Base-by-base conservation (phyloP, 2,329 filamentous ascomycete species). In the Microdochium paspali region DNA sequence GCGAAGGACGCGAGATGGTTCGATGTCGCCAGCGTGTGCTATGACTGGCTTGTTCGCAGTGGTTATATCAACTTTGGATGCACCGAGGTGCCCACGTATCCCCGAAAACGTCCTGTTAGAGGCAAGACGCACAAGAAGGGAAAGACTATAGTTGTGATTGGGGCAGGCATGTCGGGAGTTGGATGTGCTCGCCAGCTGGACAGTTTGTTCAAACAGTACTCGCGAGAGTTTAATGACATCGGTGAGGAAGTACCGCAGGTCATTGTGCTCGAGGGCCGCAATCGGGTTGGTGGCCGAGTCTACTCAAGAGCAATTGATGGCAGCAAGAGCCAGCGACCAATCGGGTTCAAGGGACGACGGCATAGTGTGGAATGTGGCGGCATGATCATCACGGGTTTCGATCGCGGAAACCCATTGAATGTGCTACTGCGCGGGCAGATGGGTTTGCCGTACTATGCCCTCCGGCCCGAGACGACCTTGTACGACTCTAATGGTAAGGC, bases 21-120 rank as follows among this genome's bases (percentile, higher is more conserved):
- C 64, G 85, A 89, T 50, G 79, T 91, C 43, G 90, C 93, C 10
- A 87, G 82, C 53, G 77, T 96, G 48, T 93, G 90, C 54, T 94
- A 93, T 61, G 83, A 95, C 64, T 98, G 91, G 91, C 78, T 98
- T 18, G 74, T 90, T 48, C 84, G 91, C 50, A 82, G 86, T 54
- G 93, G 93, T 20, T 95, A 95, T 63, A 95, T 98, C 70, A 98
- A 98, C 64, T 96, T 90, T 63, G 93, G 94, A 15, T 97, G 93
- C 63, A 77, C 93, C 2, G 80, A 90, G 58, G 69, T 90, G n/a
- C 78, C 79, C 30, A 40, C 35, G 15, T 62, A 67, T 43, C 71
- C 65, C 21, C 66, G 61, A 59, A 68, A 59, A 54, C 64, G 56
- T 53, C 57, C 51, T 61, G 64, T 55, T 58, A 73, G 61, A 61